A percentile compares a stretch with the other conserved stretches of the same genome.
Conservation (phyloP, 345 rosid species). For the Eutrema yunnanense region DNA sequence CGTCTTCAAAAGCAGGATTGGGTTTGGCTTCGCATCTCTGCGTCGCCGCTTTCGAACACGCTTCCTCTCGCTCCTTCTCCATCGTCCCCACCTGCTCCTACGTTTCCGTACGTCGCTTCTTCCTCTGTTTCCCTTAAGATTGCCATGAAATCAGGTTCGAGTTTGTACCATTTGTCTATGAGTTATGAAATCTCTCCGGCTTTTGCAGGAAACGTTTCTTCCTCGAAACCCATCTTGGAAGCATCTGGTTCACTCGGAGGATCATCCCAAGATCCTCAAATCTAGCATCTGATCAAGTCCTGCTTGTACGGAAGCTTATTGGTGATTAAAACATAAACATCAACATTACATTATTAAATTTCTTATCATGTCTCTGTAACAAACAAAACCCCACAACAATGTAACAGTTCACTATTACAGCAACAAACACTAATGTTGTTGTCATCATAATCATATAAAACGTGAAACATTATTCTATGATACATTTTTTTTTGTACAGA, state of each 20-base stretch:
- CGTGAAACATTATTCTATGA: neutral
- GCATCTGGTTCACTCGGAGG: slow-evolving; percentile 39
- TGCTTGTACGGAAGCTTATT: neutral
- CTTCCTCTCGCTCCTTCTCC: slow-evolving; percentile 54
- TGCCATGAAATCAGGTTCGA: too few relatives aligned
- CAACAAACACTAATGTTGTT: slow-evolving; percentile 8
- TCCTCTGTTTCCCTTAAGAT: neutral
- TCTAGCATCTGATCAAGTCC: slow-evolving; percentile 33
- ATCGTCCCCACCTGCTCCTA: slow-evolving; percentile 78
- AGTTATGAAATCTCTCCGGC: too few relatives aligned
- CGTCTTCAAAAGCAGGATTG: slow-evolving; percentile 65
- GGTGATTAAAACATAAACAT: neutral
- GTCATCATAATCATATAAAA: neutral
- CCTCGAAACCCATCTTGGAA: slow-evolving; percentile 56
- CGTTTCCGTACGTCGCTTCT: slow-evolving; percentile 33
- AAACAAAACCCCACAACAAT: neutral
- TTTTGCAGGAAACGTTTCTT: slow-evolving; percentile 70
- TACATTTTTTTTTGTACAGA: slow-evolving; percentile 20
- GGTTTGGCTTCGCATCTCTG: slow-evolving; percentile 87
- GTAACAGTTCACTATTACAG: neutral
- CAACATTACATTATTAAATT: neutral
- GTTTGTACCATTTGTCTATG: too few relatives aligned
- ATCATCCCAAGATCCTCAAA: slow-evolving; percentile 22
- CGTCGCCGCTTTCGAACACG: slow-evolving; percentile 67
- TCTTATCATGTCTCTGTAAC: slow-evolving; percentile 5